Evolutionary conservation across 257 asterid genomes (phyloP), one percentile per base, ranked within the genome.

Genomic region (Gynochthodes officinalis): DNA sequence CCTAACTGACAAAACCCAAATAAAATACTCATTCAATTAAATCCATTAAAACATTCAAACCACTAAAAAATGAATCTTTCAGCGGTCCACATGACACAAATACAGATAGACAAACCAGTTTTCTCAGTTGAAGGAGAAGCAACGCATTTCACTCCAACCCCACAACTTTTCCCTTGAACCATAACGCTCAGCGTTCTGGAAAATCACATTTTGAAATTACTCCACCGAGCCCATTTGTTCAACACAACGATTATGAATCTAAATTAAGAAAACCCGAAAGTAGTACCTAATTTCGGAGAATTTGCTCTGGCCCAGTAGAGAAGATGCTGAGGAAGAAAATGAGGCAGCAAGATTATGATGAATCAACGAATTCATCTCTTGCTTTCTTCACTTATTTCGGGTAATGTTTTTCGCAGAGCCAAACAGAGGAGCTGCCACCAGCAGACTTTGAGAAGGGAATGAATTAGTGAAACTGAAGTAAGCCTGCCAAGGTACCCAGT

Each of bases 81-180:
- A 33, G 40, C 54, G 19, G 6, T 18, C 14, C 7, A 49, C 13
- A 19, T 16, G 7, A 32, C 7, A 50, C 32, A 21, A 9, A 1
- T n/a, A n/a, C n/a, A 71, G 50, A 65, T 16, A 6, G 9, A 9
- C 67, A 32, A 78, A 93, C 98, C 89, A 74, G 96, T 88, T 78
- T 76, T 84, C 79, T 89, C 92, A 37, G 82, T 72, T 39, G 90
- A 73, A 30, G 95, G 86, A 55, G 95, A 73, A 57, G 93, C 88
- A 48, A 91, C 89, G 69, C 99, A 94, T 79, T 82, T 89, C 69
- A 86, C 87, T 68, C 84, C 84, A 64, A 71, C 58, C 40, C 81
- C 81, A 50, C 65, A 48, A 50, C 64, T 48, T 80, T 77, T 87
- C 67, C 82, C 80, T 30, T 84, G 83, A 72, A 89, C 62, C 37